Evolutionary conservation across 805 yeast species (phyloP).

Genomic region (Ogataea salicorniae): DNA sequence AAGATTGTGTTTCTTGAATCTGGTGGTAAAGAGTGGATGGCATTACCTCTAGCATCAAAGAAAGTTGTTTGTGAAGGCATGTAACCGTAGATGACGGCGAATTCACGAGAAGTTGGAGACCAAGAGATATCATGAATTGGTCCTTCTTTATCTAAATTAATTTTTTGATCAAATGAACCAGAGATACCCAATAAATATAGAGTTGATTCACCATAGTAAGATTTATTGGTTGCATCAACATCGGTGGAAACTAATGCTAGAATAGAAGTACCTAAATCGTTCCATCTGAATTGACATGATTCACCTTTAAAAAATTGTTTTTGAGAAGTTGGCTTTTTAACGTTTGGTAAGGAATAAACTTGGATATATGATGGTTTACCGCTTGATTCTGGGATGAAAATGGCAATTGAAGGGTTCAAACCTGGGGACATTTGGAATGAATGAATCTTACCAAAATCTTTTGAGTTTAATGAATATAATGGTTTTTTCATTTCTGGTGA

Average conservation of each 20-base stretch:
- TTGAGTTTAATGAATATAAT: constrained; percentile 52
- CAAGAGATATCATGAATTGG: constrained; percentile 97
- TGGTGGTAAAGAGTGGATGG: constrained; percentile 75
- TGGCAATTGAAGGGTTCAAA: constrained; percentile 81
- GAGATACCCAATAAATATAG: constrained; percentile 87
- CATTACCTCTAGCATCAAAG: constrained; percentile 90
- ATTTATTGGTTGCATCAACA: constrained; percentile 88
- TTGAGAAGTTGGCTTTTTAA: constrained; percentile 71
- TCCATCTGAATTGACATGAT: constrained; percentile 89
- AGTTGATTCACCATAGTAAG: constrained; percentile 95
- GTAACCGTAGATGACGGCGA: constrained; percentile 94
- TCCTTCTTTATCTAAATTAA: constrained; percentile 84
- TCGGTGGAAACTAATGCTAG: constrained; percentile 93
- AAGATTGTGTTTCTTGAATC: constrained; percentile 85
- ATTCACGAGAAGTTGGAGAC: constrained; percentile 95
- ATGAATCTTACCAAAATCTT: constrained; percentile 42
- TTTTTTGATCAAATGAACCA: constrained; percentile 86
- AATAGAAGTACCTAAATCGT: constrained; percentile 87
- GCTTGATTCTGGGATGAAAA: constrained; percentile 78
- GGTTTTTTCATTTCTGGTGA: constrained; percentile 44
- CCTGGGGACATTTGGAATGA: constrained; percentile 77
- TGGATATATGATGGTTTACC: constrained; percentile 89
- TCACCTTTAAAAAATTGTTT: constrained; percentile 96
- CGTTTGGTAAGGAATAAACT: constrained; percentile 75
- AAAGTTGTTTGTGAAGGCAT: constrained; percentile 97